phyloP scores from a whole-genome alignment of 176 grass and related monocot species.

The Aegilops sharonensis region DNA sequence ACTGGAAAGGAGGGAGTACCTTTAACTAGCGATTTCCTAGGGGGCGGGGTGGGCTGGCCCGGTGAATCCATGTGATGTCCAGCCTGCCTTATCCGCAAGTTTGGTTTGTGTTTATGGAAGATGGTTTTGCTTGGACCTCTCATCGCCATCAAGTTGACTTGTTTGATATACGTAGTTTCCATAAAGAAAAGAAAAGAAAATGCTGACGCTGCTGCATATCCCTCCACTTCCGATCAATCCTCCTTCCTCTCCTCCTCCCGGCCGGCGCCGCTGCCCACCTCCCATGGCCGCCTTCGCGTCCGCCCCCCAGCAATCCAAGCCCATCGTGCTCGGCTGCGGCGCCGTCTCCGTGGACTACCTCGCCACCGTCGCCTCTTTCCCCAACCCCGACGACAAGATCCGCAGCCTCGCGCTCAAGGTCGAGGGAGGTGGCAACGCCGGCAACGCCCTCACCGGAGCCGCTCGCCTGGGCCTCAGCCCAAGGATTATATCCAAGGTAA shows the following conservation, averaged over 20 bases:
- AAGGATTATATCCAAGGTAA: conserved; percentile 93
- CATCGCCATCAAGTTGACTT: conserved; percentile 11
- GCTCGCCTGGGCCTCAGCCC: conserved; percentile 66
- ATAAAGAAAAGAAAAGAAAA: not conserved
- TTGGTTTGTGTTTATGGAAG: not conserved
- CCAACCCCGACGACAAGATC: conserved; percentile 92
- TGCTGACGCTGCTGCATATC: conserved; percentile 6
- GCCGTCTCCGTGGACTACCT: conserved; percentile 70
- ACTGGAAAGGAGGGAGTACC: too few species aligned
- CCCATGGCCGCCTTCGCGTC: conserved; percentile 27
- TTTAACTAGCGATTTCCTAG: too few species aligned
- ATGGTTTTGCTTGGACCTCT: conserved; percentile 8
- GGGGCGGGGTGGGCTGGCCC: not conserved
- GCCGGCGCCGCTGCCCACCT: not conserved
- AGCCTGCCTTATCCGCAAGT: conserved; percentile 13
- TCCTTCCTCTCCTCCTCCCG: not conserved
- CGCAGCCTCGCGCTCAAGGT: conserved; percentile 84
- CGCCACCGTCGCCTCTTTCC: conserved; percentile 84
- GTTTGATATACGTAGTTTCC: not conserved
- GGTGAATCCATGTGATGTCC: not conserved
- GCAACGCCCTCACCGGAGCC: conserved; percentile 82
- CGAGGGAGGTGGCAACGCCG: conserved; percentile 82
- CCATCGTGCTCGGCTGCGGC: conserved; percentile 64
- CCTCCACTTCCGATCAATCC: not conserved
- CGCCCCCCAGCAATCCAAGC: conserved; percentile 1